Evolutionary conservation across 2,329 filamentous ascomycete species (phyloP).

Genomic region (Erysiphe pulchra): DNA sequence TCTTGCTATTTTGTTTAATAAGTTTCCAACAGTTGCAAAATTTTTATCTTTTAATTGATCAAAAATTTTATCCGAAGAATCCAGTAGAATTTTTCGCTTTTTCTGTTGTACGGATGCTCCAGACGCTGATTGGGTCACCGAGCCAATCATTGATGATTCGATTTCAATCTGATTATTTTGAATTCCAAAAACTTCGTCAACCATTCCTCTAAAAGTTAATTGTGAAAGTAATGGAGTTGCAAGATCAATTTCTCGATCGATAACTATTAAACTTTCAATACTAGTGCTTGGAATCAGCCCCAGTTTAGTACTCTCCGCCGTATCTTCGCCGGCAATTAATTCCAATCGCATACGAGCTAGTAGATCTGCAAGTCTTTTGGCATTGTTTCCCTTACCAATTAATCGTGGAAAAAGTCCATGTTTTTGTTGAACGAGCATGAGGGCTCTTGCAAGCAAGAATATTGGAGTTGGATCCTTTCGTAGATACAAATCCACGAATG

Average conservation of each 20-base stretch:
- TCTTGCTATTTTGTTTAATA: constrained; percentile 75
- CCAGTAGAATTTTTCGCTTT: constrained; percentile 72
- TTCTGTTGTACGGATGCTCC: constrained; percentile 28
- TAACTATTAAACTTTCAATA: constrained; percentile 77
- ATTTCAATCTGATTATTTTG: constrained; percentile 82
- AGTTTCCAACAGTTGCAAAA: constrained; percentile 74
- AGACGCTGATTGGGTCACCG: constrained; percentile 30
- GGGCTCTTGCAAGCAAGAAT: constrained; percentile 65
- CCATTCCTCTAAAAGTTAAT: constrained; percentile 82
- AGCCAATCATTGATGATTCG: constrained; percentile 68
- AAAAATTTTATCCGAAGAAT: constrained; percentile 74
- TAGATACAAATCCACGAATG: constrained; percentile 70
- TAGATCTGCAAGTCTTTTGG: constrained; percentile 65
- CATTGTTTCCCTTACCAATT: constrained; percentile 86
- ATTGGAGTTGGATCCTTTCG: constrained; percentile 78
- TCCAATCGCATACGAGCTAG: constrained; percentile 82
- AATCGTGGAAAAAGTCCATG: constrained; percentile 88
- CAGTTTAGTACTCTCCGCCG: constrained; percentile 29
- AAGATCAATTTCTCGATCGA: constrained; percentile 86
- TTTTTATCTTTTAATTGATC: constrained; percentile 74
- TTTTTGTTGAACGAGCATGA: constrained; percentile 82
- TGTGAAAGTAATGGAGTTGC: constrained; percentile 82
- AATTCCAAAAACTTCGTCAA: constrained; percentile 84
- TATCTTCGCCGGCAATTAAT: constrained; percentile 53
- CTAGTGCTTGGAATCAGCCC: constrained; percentile 65